A percentile compares a stretch with the other conserved stretches of the same genome.
Evolutionary conservation across 306 rosid species (phyloP).

Genomic region (Lathyrus oleraceus): DNA sequence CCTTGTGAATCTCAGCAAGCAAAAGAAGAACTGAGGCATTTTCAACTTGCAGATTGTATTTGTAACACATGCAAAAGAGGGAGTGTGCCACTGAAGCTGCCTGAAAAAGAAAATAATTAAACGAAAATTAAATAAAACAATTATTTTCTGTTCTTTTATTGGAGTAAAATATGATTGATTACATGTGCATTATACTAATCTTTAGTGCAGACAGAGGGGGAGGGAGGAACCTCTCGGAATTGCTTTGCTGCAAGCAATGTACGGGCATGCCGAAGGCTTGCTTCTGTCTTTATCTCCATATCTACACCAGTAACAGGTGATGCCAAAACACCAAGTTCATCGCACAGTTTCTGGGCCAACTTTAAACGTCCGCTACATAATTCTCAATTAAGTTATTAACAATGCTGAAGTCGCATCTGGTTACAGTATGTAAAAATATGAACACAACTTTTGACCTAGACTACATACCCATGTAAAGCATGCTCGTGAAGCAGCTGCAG

Average conservation of each 20-base stretch:
- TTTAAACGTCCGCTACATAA: slow-evolving; percentile 73
- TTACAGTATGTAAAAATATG: slow-evolving; percentile 14
- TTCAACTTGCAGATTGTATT: slow-evolving; percentile 90
- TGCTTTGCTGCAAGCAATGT: slow-evolving; percentile 91
- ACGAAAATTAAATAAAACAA: slow-evolving; percentile 20
- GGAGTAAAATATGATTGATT: neutral
- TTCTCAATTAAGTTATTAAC: slow-evolving; percentile 32
- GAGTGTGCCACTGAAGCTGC: slow-evolving; percentile 95
- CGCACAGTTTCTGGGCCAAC: slow-evolving; percentile 88
- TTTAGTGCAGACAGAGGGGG: slow-evolving; percentile 10
- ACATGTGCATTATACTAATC: slow-evolving; percentile 17
- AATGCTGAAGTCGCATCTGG: slow-evolving; percentile 15
- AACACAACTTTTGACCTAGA: slow-evolving; percentile 22
- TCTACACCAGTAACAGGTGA: slow-evolving; percentile 89
- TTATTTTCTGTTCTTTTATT: neutral
- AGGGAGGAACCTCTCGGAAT: slow-evolving; percentile 73
- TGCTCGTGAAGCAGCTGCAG: slow-evolving; percentile 91
- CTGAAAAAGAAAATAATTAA: slow-evolving; percentile 46
- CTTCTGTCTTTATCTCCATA: slow-evolving; percentile 92
- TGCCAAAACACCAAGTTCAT: slow-evolving; percentile 92
- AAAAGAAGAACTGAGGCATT: slow-evolving; percentile 92
- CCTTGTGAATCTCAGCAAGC: slow-evolving; percentile 98
- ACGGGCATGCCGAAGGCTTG: slow-evolving; percentile 89
- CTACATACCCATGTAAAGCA: slow-evolving; percentile 75
- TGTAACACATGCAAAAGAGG: slow-evolving; percentile 92